phyloP scores from a whole-genome alignment of 2,329 filamentous ascomycete species.

The Monilinia laxa region DNA sequence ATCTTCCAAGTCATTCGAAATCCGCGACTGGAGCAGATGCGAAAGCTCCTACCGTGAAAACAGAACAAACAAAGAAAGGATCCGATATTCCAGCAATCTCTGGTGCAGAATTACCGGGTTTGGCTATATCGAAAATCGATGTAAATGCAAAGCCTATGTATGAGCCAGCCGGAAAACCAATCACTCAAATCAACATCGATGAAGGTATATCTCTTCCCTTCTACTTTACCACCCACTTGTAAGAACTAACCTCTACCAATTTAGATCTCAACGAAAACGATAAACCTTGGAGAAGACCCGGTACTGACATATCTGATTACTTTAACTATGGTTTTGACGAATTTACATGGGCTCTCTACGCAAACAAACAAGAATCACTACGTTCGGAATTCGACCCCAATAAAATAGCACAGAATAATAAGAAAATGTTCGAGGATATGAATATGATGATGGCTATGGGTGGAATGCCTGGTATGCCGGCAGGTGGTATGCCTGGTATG shows the following conservation, averaged over 20 bases:
- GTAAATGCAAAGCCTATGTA: slow-evolving; percentile 81
- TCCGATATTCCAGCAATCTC: slow-evolving; percentile 39
- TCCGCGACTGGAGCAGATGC: slow-evolving; percentile 51
- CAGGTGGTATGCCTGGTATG: slow-evolving; percentile 53
- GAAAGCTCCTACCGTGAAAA: slow-evolving; percentile 49
- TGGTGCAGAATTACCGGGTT: slow-evolving; percentile 57
- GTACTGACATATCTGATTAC: slow-evolving; percentile 92
- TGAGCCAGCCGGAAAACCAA: slow-evolving; percentile 75
- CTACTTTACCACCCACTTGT: background rate
- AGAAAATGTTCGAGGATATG: slow-evolving; percentile 77
- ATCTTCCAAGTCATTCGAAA: slow-evolving; percentile 38
- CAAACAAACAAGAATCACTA: slow-evolving; percentile 79
- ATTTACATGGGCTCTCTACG: slow-evolving; percentile 96
- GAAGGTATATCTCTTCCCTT: slow-evolving; percentile 46
- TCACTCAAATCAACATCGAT: slow-evolving; percentile 74
- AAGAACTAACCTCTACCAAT: slow-evolving; percentile 14
- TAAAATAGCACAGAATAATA: slow-evolving; percentile 60
- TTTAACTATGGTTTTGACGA: slow-evolving; percentile 99
- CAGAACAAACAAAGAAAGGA: slow-evolving; percentile 46
- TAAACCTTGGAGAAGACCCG: slow-evolving; percentile 93
- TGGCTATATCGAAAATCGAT: slow-evolving; percentile 80
- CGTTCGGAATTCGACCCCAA: slow-evolving; percentile 73
- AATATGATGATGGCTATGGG: slow-evolving; percentile 65
- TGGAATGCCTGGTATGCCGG: slow-evolving; percentile 47
- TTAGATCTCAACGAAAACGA: slow-evolving; percentile 72